Evolutionary conservation across 78 protist species (phyloP).

Genomic region (Dictyostelium capitatum): DNA sequence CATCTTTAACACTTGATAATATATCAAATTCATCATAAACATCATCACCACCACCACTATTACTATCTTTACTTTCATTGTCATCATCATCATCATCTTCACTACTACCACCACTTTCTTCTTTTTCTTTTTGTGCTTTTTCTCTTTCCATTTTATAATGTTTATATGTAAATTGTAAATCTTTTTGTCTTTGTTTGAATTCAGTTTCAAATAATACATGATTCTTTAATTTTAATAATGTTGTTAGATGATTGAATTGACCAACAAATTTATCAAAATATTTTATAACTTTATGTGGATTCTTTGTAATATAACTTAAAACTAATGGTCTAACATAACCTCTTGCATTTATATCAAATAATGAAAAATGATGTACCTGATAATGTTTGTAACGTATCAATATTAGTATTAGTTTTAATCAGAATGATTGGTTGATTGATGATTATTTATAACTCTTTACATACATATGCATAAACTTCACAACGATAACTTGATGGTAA

Average conservation of each 20-base stretch:
- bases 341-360: conserved; percentile 82
- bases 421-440: too few species aligned
- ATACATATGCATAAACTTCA: conserved; percentile 72
- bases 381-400: too few species aligned
- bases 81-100: background rate
- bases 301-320: conserved; percentile 59
- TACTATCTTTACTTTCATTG: background rate
- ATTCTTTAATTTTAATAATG: conserved; percentile 32
- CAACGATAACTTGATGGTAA: background rate
- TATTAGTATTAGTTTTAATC: too few species aligned
- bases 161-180: conserved; percentile 45
- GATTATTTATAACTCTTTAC: too few species aligned
- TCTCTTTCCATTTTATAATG: conserved; percentile 14
- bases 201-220: conserved; percentile 63
- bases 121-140: background rate
- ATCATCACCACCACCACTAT: background rate
- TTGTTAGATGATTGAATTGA: conserved; percentile 32
- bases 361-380: conserved; percentile 86
- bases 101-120: background rate
- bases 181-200: conserved; percentile 35
- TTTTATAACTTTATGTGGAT: conserved; percentile 66
- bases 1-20: background rate
- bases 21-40: background rate
- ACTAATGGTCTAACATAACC: conserved; percentile 86
- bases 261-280: conserved; percentile 50